These are phyloP conservation scores for Talaromyces nanjingensis DNA, from an alignment of 495 filamentous ascomycete genomes.

Conservation along the genomic window DNA sequence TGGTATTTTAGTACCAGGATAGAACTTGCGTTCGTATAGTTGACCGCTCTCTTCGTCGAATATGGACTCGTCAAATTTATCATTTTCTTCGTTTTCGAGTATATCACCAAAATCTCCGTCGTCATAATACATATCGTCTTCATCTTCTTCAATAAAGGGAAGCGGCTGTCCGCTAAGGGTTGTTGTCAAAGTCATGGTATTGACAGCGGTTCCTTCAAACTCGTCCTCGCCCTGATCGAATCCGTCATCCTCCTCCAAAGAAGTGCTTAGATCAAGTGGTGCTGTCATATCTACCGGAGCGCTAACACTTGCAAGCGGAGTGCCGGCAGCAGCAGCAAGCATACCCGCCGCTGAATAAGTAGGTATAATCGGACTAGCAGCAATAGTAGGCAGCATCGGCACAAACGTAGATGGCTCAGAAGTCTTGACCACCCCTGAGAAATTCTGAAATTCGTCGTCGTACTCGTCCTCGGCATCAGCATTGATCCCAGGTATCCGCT, in stretches of 20 bases:
- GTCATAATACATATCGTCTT: constrained; percentile 78
- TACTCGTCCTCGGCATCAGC: constrained; percentile 49
- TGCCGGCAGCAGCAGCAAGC: neutral
- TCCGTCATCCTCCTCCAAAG: neutral
- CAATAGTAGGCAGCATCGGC: constrained; percentile 30
- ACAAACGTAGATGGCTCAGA: constrained; percentile 30
- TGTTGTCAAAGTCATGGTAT: neutral
- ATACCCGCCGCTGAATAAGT: constrained; percentile 13
- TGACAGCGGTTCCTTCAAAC: neutral
- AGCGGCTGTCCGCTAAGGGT: neutral
- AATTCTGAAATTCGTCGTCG: constrained; percentile 36
- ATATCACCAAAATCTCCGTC: constrained; percentile 63
- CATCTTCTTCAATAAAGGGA: constrained; percentile 26
- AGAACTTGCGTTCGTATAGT: constrained; percentile 35
- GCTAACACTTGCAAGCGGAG: constrained; percentile 16
- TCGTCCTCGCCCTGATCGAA: neutral
- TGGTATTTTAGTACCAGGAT: constrained; percentile 12
- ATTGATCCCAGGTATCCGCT: constrained; percentile 70
- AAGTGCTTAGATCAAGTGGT: constrained; percentile 1
- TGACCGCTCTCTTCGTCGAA: constrained; percentile 61
- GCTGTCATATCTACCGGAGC: constrained; percentile 24
- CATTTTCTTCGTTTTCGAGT: constrained; percentile 40
- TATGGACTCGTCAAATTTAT: constrained; percentile 66
- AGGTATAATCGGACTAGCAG: constrained; percentile 30
- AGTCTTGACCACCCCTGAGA: constrained; percentile 23